Evolutionary conservation across 768 basidiomycete genomes (phyloP).

Genomic region (Suillus subluteus): DNA sequence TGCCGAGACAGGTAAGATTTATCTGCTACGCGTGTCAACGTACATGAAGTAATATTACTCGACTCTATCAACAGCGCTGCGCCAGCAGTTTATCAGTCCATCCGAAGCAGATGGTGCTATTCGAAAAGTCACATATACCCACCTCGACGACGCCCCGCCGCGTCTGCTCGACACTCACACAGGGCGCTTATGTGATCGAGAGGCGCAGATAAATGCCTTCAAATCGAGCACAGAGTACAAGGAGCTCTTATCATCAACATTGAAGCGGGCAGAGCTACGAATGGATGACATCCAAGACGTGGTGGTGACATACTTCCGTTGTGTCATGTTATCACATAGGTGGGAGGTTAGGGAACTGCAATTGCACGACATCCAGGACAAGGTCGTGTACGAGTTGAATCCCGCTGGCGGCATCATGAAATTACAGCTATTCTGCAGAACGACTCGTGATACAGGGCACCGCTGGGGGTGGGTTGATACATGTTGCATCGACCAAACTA

Average conservation of each 20-base stretch:
- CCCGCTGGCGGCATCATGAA: not conserved
- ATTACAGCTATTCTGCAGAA: not conserved
- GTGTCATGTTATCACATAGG: not conserved
- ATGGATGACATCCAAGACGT: not conserved
- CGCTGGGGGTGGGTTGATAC: not conserved
- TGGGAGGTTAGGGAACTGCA: not conserved
- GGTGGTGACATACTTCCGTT: not conserved
- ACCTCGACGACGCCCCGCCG: not conserved
- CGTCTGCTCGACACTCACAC: not conserved
- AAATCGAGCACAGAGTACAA: slow-evolving; percentile 3
- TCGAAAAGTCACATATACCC: not conserved
- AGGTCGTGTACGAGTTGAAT: not conserved
- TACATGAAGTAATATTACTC: not conserved
- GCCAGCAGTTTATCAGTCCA: not conserved
- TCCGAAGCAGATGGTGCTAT: not conserved
- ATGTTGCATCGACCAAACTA: not conserved
- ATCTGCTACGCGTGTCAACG: not conserved
- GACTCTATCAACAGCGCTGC: not conserved
- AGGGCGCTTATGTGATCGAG: not conserved
- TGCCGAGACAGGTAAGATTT: not conserved
- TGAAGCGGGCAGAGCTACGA: not conserved
- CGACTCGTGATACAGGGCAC: not conserved
- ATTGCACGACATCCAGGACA: not conserved
- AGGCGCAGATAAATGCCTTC: not conserved
- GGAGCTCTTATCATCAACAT: not conserved